phyloP scores from a whole-genome alignment of 2,329 filamentous ascomycete species.

The Paradendryphiella salina region DNA sequence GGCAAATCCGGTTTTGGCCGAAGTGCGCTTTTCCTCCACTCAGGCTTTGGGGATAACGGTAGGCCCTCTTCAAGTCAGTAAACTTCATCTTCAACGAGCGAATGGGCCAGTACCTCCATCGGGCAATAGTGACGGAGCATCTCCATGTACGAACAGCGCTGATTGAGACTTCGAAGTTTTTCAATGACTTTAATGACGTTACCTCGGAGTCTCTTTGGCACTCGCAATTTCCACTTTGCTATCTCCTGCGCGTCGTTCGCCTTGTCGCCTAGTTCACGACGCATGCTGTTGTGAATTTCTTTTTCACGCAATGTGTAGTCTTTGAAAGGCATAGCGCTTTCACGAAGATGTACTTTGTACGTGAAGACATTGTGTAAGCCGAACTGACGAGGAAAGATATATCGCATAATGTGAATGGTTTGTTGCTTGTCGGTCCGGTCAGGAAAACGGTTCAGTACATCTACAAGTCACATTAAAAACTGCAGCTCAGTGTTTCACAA shows the following conservation, averaged over 20 bases:
- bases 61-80: slow-evolving; percentile 31
- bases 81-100: neutral
- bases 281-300: slow-evolving; percentile 62
- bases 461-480: slow-evolving; percentile 52
- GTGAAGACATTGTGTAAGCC: slow-evolving; percentile 91
- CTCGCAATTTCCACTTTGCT: slow-evolving; percentile 43
- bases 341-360: slow-evolving; percentile 63
- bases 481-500: neutral
- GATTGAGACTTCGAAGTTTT: slow-evolving; percentile 71
- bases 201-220: slow-evolving; percentile 72
- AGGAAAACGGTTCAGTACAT: slow-evolving; percentile 76
- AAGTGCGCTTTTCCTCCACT: slow-evolving; percentile 30
- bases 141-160: slow-evolving; percentile 75
- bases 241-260: slow-evolving; percentile 23
- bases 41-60: slow-evolving; percentile 31
- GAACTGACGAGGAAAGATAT: slow-evolving; percentile 92
- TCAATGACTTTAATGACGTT: slow-evolving; percentile 61
- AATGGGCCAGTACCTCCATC: slow-evolving; percentile 25
- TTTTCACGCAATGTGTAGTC: slow-evolving; percentile 86
- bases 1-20: slow-evolving; percentile 19
- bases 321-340: slow-evolving; percentile 74
- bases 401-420: slow-evolving; percentile 77
- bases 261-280: slow-evolving; percentile 21
- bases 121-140: slow-evolving; percentile 83
- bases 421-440: slow-evolving; percentile 54